Conservation (phyloP, 139 green algal genomes). For the Zygnema cylindricum region DNA sequence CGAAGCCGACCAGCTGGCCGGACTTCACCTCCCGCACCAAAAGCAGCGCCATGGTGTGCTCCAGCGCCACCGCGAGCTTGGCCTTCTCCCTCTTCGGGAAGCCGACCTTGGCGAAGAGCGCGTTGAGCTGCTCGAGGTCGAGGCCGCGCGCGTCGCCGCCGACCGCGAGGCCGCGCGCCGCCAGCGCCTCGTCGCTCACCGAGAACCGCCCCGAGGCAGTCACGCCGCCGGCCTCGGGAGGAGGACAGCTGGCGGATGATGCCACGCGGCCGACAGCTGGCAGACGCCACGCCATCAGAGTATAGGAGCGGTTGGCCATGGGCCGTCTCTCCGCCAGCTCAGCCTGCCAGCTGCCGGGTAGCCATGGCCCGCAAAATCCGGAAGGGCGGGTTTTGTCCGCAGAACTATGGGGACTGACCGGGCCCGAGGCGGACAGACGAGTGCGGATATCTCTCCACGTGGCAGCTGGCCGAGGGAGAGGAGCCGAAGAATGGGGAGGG, state of each 20-base stretch:
- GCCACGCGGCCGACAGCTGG: neutral
- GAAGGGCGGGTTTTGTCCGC: no score
- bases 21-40: neutral
- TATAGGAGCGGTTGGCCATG: neutral
- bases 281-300: neutral
- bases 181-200: slow-evolving; percentile 6
- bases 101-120: slow-evolving; percentile 39
- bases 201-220: slow-evolving; percentile 21
- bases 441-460: no score
- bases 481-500: no score
- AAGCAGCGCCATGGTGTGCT: slow-evolving; percentile 26
- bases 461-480: no score
- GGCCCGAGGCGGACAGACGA: no score
- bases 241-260: neutral
- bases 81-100: slow-evolving; percentile 22
- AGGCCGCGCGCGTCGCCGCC: neutral
- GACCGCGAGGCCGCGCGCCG: slow-evolving; percentile 10
- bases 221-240: slow-evolving; percentile 7
- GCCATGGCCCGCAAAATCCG: neutral
- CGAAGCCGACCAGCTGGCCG: slow-evolving; percentile 34
- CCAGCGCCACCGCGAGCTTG: slow-evolving; percentile 14
- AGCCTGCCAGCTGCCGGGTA: slow-evolving; percentile 20
- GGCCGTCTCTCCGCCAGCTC: neutral
- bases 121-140: slow-evolving; percentile 37
- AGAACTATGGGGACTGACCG: no score